These are phyloP conservation scores for Cicer arietinum DNA, from an alignment of 306 rosid species.

Conservation along the genomic window DNA sequence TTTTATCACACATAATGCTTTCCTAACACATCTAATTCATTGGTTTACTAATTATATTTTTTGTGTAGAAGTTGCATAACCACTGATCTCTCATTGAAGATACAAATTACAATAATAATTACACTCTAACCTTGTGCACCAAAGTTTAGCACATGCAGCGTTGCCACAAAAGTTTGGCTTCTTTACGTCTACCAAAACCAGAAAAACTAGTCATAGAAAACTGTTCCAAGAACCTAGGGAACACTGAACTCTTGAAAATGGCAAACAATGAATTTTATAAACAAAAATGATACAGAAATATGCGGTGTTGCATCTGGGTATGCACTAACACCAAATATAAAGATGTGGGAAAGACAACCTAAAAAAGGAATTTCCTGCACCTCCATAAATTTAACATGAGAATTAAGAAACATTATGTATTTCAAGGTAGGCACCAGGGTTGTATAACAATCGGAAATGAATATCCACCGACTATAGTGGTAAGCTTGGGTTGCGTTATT, in stretches of 20 bases:
- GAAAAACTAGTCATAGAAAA: background rate
- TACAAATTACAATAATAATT: too few species aligned
- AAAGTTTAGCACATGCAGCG: too few species aligned
- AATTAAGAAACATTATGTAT: background rate
- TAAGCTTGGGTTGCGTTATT: too few species aligned
- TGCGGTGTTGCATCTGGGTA: background rate
- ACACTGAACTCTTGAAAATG: background rate
- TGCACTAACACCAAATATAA: background rate
- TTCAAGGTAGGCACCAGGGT: background rate
- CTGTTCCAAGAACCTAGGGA: too few species aligned
- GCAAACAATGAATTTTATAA: background rate
- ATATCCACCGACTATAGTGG: too few species aligned
- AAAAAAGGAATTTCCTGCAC: background rate
- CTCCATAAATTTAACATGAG: constrained; percentile 13
- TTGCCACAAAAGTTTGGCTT: background rate
- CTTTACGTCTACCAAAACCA: constrained; percentile 3
- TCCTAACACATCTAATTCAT: background rate
- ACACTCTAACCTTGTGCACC: too few species aligned
- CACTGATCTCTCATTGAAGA: too few species aligned
- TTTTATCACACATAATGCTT: background rate
- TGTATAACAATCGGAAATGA: too few species aligned
- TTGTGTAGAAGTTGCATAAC: too few species aligned
- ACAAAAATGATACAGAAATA: background rate
- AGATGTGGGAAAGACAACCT: background rate
- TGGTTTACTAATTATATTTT: background rate